Base-by-base conservation (phyloP, 768 basidiomycete species). In the Lentinula lateritia region DNA sequence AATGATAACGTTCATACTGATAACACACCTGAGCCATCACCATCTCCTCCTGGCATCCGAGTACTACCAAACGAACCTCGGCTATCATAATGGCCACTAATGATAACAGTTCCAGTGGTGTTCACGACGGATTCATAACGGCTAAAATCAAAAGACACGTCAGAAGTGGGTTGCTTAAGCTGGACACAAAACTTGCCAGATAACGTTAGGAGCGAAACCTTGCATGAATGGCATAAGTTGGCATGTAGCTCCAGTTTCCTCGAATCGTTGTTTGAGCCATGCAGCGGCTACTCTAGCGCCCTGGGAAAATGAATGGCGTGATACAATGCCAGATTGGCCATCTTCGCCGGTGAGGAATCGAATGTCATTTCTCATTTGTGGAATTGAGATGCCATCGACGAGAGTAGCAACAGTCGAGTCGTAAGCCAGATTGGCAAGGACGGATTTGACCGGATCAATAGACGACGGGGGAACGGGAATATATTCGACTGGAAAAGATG, bases 61-160 rank as follows among this genome's bases (percentile, higher is more conserved):
- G 79, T 80, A 64, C 77, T 84, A 10, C 94, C 95, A 70, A 93
- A 96, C 0, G 90, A 90, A 16, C 94, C 94, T 41, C 94, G 88
- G 50, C 90, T 92, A 70, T 97, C 93, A 69, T 95, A 97, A 71
- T 96, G 95, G 2, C 87, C 92, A 61, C 88, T 88, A 56, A 96
- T 76, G 52, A 97, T 77, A 46, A 94, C 83, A 1, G 80, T 86
- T 32, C 86, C 79, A 39, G 78, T 84, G 2, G 85, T 85, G 41
- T 86, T 76, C 48, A 75, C 76, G n/a, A 76, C 73, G 6, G 84
- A 72, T 2, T 76, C 58, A 66, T 91, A 92, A 46, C 83, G 79
- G 69, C 91, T 90, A 66, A 16, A 61, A 16, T 36, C 7, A 60
- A 66, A 36, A 41, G 48, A 20, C 20, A 38, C 6, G 10, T 18